Percentiles rank a stretch among this genome's conserved stretches.
phyloP scores from a whole-genome alignment of 2,329 filamentous ascomycete genomes.

The Exophiala phaeomuriformis region DNA sequence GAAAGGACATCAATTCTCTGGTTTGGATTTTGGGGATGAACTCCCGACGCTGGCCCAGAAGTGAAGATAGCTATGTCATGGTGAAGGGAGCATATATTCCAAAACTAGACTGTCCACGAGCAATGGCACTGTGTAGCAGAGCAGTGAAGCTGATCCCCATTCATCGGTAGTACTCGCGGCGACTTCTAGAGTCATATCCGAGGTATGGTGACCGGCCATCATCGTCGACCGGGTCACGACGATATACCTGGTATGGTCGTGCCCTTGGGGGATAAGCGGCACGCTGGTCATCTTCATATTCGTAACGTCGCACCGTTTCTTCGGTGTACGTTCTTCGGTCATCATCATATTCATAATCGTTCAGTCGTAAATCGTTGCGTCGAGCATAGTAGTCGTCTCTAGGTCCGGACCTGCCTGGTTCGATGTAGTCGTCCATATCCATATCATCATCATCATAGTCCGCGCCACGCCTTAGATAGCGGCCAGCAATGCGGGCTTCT shows the following conservation, averaged over 20 bases:
- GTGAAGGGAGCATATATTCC: neutral
- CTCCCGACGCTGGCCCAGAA: too few relatives aligned
- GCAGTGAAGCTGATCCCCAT: neutral
- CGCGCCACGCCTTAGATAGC: conserved; percentile 14
- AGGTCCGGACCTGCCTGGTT: conserved; percentile 28
- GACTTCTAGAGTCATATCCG: conserved; percentile 11
- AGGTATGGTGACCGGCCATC: conserved; percentile 17
- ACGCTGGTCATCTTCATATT: conserved; percentile 17
- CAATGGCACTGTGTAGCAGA: neutral
- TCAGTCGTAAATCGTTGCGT: conserved; percentile 28
- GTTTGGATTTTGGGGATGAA: too few relatives aligned
- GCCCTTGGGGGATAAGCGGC: conserved; percentile 14
- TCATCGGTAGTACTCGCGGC: conserved; percentile 15
- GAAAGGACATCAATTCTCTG: too few relatives aligned
- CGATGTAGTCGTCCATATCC: conserved; percentile 5
- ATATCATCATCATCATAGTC: conserved; percentile 11
- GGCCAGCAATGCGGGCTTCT: conserved; percentile 20
- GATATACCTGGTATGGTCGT: conserved; percentile 5
- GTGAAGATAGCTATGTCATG: neutral
- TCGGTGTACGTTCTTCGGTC: conserved; percentile 24
- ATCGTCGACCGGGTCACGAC: conserved; percentile 9
- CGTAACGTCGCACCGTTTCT: conserved; percentile 20
- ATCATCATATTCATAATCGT: conserved; percentile 24
- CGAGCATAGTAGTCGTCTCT: conserved; percentile 28
- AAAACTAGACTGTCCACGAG: neutral